Evolutionary conservation across 768 basidiomycete species (phyloP).

Genomic region (Termitomyces sp.): DNA sequence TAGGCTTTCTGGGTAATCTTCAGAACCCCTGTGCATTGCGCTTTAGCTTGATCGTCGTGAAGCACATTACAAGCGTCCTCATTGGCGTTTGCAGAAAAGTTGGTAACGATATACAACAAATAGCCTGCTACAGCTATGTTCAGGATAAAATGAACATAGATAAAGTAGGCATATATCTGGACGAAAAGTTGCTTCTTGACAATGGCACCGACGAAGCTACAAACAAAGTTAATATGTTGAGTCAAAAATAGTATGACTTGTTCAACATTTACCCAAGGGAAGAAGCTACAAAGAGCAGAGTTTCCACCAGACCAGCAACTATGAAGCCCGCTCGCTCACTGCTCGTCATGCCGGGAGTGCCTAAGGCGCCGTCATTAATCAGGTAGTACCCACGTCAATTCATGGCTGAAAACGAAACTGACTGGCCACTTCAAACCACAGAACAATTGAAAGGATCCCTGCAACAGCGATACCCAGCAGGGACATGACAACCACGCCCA

Average conservation of each 20-base stretch:
- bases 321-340: constrained; percentile 37
- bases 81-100: constrained; percentile 36
- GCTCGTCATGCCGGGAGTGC: constrained; percentile 27
- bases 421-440: constrained; percentile 64
- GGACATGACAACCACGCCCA: constrained; percentile 54
- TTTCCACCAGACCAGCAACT: constrained; percentile 47
- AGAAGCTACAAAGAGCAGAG: constrained; percentile 46
- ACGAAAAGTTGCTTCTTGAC: constrained; percentile 58
- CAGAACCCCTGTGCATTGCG: constrained; percentile 39
- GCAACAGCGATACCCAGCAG: constrained; percentile 47
- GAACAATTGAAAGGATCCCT: constrained; percentile 42
- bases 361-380: constrained; percentile 14
- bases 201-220: constrained; percentile 57
- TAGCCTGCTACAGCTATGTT: constrained; percentile 47
- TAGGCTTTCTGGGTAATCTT: constrained; percentile 39
- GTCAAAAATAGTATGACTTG: background rate
- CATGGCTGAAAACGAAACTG: constrained; percentile 19
- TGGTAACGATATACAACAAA: constrained; percentile 44
- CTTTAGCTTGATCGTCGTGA: constrained; percentile 30
- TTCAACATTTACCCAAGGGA: constrained; percentile 40
- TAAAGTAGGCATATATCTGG: constrained; percentile 47
- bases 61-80: constrained; percentile 40
- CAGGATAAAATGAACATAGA: constrained; percentile 52
- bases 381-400: background rate
- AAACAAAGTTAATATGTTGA: background rate